These are phyloP conservation scores for Entophlyctis luteolus DNA, from an alignment of 192 early-diverging fungal genomes.

Conservation along the genomic window DNA sequence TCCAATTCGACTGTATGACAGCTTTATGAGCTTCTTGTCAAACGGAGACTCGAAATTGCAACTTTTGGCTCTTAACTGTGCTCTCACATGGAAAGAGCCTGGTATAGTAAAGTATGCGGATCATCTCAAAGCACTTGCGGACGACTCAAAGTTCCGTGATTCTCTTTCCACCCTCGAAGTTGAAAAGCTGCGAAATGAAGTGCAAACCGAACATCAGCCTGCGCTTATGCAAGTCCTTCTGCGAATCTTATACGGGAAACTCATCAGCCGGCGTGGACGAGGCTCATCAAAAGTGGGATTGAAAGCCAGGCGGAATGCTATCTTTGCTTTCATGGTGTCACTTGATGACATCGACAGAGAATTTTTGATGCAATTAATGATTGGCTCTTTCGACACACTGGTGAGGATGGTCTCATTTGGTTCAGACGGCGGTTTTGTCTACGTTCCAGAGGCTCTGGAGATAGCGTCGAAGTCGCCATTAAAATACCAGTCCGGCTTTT, in stretches of 20 bases:
- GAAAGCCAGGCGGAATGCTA: slow-evolving; percentile 70
- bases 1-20: slow-evolving; percentile 49
- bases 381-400: slow-evolving; percentile 65
- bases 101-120: slow-evolving; percentile 71
- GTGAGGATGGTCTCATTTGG: not conserved
- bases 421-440: not conserved
- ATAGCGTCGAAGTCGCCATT: slow-evolving; percentile 9
- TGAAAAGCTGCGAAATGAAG: slow-evolving; percentile 39
- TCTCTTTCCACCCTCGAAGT: slow-evolving; percentile 74
- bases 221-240: slow-evolving; percentile 71
- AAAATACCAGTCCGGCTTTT: slow-evolving; percentile 76
- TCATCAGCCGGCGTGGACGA: slow-evolving; percentile 76
- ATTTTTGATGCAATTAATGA: slow-evolving; percentile 73
- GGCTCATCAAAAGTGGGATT: slow-evolving; percentile 64
- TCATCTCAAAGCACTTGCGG: slow-evolving; percentile 68
- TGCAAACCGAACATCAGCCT: slow-evolving; percentile 65
- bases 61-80: slow-evolving; percentile 72
- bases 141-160: slow-evolving; percentile 90
- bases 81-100: slow-evolving; percentile 76
- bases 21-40: slow-evolving; percentile 70
- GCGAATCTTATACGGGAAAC: slow-evolving; percentile 86
- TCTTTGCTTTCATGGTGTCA: slow-evolving; percentile 76
- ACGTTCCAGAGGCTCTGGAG: not conserved
- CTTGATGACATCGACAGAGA: slow-evolving; percentile 62
- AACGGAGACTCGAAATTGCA: slow-evolving; percentile 81